Conservation (phyloP, 139 green algal genomes). For the Tetraselmis chui region DNA sequence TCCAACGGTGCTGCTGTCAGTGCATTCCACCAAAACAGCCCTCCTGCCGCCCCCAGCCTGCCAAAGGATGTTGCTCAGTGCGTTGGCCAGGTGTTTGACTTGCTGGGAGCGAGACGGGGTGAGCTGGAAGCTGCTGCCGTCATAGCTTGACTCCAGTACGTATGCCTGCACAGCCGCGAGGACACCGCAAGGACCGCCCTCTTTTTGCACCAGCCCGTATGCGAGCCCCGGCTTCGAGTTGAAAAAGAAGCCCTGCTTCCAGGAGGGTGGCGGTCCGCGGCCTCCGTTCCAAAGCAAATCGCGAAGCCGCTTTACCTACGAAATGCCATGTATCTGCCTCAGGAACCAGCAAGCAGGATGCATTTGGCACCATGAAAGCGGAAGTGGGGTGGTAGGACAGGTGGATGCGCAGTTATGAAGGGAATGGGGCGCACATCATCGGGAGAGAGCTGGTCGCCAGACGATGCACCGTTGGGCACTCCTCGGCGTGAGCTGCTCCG, state of each 20-base stretch:
- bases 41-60: background rate
- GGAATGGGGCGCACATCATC: background rate
- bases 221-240: background rate
- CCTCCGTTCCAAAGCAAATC: background rate
- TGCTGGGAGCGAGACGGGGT: background rate
- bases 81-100: background rate
- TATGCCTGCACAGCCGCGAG: conserved; percentile 5
- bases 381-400: no score
- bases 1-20: background rate
- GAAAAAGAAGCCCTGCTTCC: conserved; percentile 11
- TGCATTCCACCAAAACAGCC: background rate
- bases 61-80: background rate
- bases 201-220: conserved; percentile 6
- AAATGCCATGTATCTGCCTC: no score
- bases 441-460: background rate
- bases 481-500: background rate
- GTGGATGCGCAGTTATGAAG: background rate
- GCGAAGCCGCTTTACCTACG: background rate
- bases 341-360: no score
- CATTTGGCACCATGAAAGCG: no score
- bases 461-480: background rate
- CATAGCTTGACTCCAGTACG: background rate
- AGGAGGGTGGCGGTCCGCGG: background rate
- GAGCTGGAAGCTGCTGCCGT: background rate
- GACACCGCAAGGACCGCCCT: conserved; percentile 8